Conservation (phyloP, 768 basidiomycete species). For the Leccinum subgranulosum region DNA sequence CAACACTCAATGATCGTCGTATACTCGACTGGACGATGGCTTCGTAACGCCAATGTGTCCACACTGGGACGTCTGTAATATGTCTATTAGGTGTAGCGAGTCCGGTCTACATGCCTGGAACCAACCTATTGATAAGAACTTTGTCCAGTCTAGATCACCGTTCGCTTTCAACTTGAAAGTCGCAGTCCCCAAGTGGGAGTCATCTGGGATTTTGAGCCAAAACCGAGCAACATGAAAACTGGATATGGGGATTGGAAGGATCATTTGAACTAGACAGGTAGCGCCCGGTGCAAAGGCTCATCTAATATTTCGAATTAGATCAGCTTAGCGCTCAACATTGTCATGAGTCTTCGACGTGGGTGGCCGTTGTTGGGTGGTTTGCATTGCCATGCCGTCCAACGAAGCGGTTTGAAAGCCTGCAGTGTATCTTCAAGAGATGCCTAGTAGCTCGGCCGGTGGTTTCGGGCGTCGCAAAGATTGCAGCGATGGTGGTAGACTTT, state of each 20-base stretch:
- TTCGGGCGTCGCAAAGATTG: too few relatives aligned
- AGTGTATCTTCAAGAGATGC: too few relatives aligned
- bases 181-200: not conserved
- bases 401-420: too few relatives aligned
- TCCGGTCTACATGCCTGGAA: not conserved
- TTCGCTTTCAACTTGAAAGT: not conserved
- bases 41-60: not conserved
- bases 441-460: too few relatives aligned
- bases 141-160: not conserved
- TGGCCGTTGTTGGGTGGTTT: too few relatives aligned
- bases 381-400: not conserved
- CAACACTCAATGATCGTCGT: not conserved
- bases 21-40: not conserved
- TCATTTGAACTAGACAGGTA: too few relatives aligned
- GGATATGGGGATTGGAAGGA: too few relatives aligned
- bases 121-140: conserved; percentile 1
- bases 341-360: too few relatives aligned
- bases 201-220: not conserved
- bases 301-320: too few relatives aligned
- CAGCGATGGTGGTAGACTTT: too few relatives aligned
- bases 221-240: not conserved
- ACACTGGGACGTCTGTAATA: not conserved
- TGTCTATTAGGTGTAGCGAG: conserved; percentile 4
- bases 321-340: too few relatives aligned
- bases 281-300: too few relatives aligned